A percentile compares a stretch with the other conserved stretches of the same genome.
phyloP scores from a whole-genome alignment of 192 early-diverging fungal species.

The Linnemannia schmuckeri region DNA sequence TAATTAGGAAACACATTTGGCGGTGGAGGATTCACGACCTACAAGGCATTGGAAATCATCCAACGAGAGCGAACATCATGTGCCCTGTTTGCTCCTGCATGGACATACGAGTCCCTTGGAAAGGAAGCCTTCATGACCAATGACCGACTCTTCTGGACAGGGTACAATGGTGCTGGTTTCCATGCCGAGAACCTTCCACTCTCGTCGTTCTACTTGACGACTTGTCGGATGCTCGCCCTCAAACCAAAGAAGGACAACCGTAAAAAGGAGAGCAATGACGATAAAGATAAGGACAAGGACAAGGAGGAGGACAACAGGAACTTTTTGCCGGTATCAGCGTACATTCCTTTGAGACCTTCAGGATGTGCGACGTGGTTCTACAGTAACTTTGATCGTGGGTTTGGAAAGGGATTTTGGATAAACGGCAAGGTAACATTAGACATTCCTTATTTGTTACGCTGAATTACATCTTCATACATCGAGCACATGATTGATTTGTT shows the following conservation, averaged over 20 bases:
- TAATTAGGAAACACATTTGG: slow-evolving; percentile 35
- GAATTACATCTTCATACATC: background rate
- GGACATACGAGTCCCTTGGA: slow-evolving; percentile 73
- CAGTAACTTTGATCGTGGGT: slow-evolving; percentile 68
- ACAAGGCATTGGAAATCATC: slow-evolving; percentile 66
- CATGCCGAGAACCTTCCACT: slow-evolving; percentile 30
- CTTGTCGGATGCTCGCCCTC: background rate
- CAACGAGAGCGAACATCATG: slow-evolving; percentile 56
- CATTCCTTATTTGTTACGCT: background rate
- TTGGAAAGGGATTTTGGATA: slow-evolving; percentile 60
- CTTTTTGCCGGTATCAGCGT: slow-evolving; percentile 58
- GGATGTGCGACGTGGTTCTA: slow-evolving; percentile 62
- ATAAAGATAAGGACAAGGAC: slow-evolving; percentile 1
- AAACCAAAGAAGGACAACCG: background rate
- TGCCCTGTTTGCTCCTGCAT: slow-evolving; percentile 75
- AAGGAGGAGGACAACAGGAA: slow-evolving; percentile 16
- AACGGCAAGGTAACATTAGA: slow-evolving; percentile 55
- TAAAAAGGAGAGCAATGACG: background rate
- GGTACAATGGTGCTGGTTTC: slow-evolving; percentile 25
- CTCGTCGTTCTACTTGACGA: slow-evolving; percentile 10
- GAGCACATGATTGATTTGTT: background rate
- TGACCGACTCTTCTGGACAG: slow-evolving; percentile 70
- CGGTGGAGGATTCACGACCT: slow-evolving; percentile 29
- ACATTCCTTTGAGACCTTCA: slow-evolving; percentile 51
- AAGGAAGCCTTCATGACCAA: slow-evolving; percentile 58